Conservation (phyloP, 345 rosid species). For the Aegle marmelos region DNA sequence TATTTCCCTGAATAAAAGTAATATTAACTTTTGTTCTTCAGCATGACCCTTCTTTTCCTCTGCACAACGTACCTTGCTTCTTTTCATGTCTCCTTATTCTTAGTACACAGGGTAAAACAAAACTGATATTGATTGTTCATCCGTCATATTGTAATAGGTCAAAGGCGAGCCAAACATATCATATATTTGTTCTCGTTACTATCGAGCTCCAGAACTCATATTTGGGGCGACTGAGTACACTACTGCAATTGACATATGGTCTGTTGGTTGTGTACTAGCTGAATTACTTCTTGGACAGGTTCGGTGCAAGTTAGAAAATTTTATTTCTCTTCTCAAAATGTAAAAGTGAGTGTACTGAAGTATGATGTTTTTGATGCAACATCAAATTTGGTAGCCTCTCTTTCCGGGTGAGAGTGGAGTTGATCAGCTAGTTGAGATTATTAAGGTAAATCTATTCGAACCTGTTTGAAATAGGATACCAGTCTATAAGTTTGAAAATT, state of each 20-base stretch:
- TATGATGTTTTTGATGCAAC: not conserved
- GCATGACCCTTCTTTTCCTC: not conserved
- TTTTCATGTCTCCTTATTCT: not conserved
- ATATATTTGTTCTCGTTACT: slow-evolving; percentile 27
- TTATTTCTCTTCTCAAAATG: not conserved
- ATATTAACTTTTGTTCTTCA: not conserved
- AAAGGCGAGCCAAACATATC: slow-evolving; percentile 27
- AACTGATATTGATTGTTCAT: not conserved
- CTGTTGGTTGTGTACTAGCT: slow-evolving; percentile 25
- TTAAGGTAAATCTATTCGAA: slow-evolving; percentile 12
- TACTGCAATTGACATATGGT: slow-evolving; percentile 29
- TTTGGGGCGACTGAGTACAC: slow-evolving; percentile 27
- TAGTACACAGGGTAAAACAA: not conserved
- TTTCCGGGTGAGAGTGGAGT: slow-evolving; percentile 29
- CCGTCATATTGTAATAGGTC: slow-evolving; percentile 6
- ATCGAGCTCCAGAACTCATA: slow-evolving; percentile 28
- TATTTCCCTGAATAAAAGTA: not conserved
- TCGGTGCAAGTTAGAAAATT: not conserved
- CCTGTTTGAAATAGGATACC: not conserved
- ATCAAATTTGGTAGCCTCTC: slow-evolving; percentile 17
- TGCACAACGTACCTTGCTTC: not conserved
- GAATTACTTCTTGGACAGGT: slow-evolving; percentile 30
- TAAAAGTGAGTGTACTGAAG: not conserved
- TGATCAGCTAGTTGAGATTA: slow-evolving; percentile 30
- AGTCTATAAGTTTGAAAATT: not conserved